Base-by-base conservation (phyloP, 257 asterid species). In the Paraleonurus japonicus region DNA sequence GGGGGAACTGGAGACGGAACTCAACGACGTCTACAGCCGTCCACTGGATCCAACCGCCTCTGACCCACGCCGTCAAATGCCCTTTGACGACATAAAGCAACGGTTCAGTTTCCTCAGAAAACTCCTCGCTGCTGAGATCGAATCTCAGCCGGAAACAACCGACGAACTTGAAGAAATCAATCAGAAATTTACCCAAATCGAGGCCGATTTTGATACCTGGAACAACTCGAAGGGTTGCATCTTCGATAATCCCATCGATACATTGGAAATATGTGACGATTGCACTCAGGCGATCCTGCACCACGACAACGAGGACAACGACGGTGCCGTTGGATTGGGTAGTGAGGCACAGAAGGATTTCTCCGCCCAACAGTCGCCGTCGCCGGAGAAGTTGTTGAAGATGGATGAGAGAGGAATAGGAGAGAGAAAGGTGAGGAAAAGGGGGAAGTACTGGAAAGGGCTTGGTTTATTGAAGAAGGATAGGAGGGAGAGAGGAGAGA, bases 1-100 rank as follows among this genome's bases (percentile, higher is more conserved):
- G 65, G 73, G 61, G 48, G 90, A 88, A 77, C 83, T 88, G 17
- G 92, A 88, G 54, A 27, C 81, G 33, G 83, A 85, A 75, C 79
- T 87, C 59, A 16, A 19, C 30, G 77, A 62, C 43, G 43, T 85
- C 47, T 65, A 47, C 79, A 71, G 81, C 68, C 79, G 69, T 8
- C 77, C 85, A 0, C 54, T 74, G 3, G 81, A 73, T 61, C 54
- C 74, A 1, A 47, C 79, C 1, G 57, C 69, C 16, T 3, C 60
- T 3, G 76, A 51, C 4, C 75, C 54, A 4, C 82, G 73, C 19
- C 70, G 24, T 12, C 45, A 60, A 7, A 10, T 59, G 20, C 19
- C 73, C 26, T 74, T 68, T 71, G 74, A 77, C 59, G 87, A 80
- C 78, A 8, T 78, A 32, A 67, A 16, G 15, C 57, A 78, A 62